Percentiles rank a stretch among this genome's conserved stretches.
Evolutionary conservation across 345 rosid genomes (phyloP).

Genomic region (Abelmoschus esculentus): DNA sequence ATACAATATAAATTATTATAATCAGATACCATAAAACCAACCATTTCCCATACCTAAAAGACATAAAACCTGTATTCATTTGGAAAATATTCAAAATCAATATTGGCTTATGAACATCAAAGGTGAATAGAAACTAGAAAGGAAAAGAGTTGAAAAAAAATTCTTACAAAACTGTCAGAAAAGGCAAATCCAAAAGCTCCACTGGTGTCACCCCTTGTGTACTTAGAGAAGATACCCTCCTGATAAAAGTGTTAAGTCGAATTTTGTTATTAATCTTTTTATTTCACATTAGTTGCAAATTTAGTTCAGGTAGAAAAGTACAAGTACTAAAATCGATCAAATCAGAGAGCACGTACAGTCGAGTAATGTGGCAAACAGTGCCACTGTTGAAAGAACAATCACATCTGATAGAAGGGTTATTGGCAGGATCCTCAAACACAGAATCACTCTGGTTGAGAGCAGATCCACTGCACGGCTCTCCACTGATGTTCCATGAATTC

Average conservation of each 20-base stretch:
- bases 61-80: not conserved
- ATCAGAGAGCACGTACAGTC: not conserved
- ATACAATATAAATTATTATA: not conserved
- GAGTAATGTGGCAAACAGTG: slow-evolving; percentile 17
- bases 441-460: slow-evolving; percentile 20
- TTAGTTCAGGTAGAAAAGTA: too few relatives aligned
- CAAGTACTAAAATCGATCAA: too few relatives aligned
- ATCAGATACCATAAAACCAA: not conserved
- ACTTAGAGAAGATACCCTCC: slow-evolving; percentile 22
- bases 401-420: slow-evolving; percentile 50
- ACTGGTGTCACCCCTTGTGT: slow-evolving; percentile 21
- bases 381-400: slow-evolving; percentile 29
- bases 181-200: slow-evolving; percentile 26
- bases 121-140: not conserved
- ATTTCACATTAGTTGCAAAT: too few relatives aligned
- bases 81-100: not conserved
- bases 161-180: slow-evolving; percentile 11
- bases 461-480: slow-evolving; percentile 43
- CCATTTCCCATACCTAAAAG: not conserved
- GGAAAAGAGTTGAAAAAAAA: not conserved
- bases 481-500: slow-evolving; percentile 37
- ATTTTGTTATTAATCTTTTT: too few relatives aligned
- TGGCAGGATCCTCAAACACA: slow-evolving; percentile 11
- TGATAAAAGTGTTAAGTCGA: not conserved
- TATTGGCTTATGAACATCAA: not conserved